Evolutionary conservation across 2,329 filamentous ascomycete species (phyloP), one percentile per base, ranked within the genome.

Genomic region (Triangularia verruculosa): DNA sequence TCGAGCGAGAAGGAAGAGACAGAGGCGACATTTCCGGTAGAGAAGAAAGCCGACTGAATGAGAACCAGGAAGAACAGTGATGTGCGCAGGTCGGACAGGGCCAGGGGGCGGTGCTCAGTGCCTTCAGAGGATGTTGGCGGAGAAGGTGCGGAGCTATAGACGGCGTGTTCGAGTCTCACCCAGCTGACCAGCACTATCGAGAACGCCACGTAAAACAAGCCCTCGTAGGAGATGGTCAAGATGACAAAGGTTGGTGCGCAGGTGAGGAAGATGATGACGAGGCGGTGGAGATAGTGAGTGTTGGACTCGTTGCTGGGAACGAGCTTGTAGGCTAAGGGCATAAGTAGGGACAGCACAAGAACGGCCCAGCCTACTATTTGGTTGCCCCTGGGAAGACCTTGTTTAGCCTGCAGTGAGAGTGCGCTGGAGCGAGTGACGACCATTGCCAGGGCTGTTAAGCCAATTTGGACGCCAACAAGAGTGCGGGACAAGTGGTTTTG

Each of bases 141-240:
- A 71, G 27, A 74, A 77, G 25, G 43, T 1, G 61, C 57, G 71
- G 76, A 82, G 17, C 77, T 73, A 72, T 89, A 87, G 57, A 94
- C 85, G 61, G 86, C 87, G 74, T 96, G 90, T 75, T 99, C 95
- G 1, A 99, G 83, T n/a, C 89, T 87, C 32, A 97, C 91, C 95
- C 95, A 99, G 61, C 89, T 88, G 59, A 97, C 82, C 4, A 99
- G 79, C 22, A 89, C 91, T 61, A 90, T 80, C 72, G 89, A 93
- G 77, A 97, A 99, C 11, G 89, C 87, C 64, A 97, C 86, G 77
- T 98, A 99, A 76, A 99, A 99, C 1, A 99, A 83, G 0, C 94
- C 94, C 76, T 99, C 95, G 78, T 96, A 99, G 0, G 94, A 97
- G 70, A 98, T 97, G 7, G 93, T 96, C 58, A 99, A 86, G 72